Evolutionary conservation across 257 asterid genomes (phyloP), one percentile per base, ranked within the genome.

Genomic region (Phtheirospermum japonicum): DNA sequence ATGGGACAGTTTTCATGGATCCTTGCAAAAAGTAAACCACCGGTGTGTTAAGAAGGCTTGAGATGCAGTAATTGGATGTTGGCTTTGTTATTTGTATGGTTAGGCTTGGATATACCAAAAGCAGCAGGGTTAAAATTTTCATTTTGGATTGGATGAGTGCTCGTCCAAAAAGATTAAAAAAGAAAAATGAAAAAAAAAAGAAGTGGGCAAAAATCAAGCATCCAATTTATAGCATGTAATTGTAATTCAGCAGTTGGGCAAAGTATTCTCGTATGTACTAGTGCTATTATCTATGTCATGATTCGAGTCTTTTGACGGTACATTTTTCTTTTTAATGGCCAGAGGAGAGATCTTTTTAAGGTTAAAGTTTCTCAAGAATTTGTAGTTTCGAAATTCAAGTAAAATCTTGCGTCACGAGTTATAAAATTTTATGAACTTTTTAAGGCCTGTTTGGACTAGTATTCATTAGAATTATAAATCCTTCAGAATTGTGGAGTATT

Each of bases 151-250:
- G 12, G 32, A 60, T 40, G 36, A 33, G 42, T 36, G 31, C 31
- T 51, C 33, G 23, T 42, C 59, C 19, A 49, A 48, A 57, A 32
- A 30, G 36, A 53, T 33, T 33, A 33, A 33, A n/a, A n/a, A n/a
- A n/a, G n/a, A n/a, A n/a, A n/a, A n/a, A n/a, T n/a, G n/a, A n/a
- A n/a, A n/a, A n/a, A n/a, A n/a, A n/a, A n/a, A n/a, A 33, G 9
- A 40, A 32, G 6, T 18, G 74, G 17, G 66, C 9, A 31, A 13
- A 49, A 30, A 33, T 28, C 59, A 66, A 28, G 37, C 46, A 30
- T 58, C 30, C 48, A 59, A 46, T 59, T 46, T 46, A 58, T 33
- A 42, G 46, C 2, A n/a, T 66, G 60, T 65, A 51, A 51, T 59
- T 58, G 31, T 58, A 26, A 50, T 36, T 37, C 19, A 43, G 55